Evolutionary conservation across 805 yeast species (phyloP).

Genomic region (Suhomyces sp.): DNA sequence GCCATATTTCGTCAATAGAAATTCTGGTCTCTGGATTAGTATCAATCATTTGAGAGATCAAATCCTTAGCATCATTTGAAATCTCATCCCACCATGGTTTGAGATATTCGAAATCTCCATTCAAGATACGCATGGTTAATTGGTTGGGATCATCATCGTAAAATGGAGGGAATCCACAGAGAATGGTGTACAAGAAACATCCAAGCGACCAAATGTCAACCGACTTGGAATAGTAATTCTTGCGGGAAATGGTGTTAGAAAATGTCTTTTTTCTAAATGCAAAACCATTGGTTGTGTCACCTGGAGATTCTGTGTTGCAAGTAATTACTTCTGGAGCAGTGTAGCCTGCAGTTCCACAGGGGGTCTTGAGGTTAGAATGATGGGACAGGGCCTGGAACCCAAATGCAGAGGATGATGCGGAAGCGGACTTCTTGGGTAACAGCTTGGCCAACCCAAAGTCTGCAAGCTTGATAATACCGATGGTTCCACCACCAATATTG

Average conservation of each 20-base stretch:
- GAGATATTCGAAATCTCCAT: conserved; percentile 71
- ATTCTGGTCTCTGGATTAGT: conserved; percentile 70
- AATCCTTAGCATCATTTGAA: conserved; percentile 63
- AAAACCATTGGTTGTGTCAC: conserved; percentile 8
- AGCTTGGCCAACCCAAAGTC: conserved; percentile 71
- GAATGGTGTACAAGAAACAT: conserved; percentile 64
- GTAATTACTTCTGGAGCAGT: conserved; percentile 71
- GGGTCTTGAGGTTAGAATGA: conserved; percentile 51
- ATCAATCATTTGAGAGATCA: conserved; percentile 64
- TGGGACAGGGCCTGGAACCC: conserved; percentile 1
- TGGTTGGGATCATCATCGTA: conserved; percentile 66
- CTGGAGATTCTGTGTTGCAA: conserved; percentile 18
- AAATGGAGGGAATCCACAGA: conserved; percentile 76
- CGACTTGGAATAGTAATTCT: conserved; percentile 59
- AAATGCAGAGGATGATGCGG: background rate
- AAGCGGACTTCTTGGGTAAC: conserved; percentile 21
- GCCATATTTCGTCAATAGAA: conserved; percentile 62
- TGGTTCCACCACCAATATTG: conserved; percentile 60
- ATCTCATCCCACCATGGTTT: conserved; percentile 92
- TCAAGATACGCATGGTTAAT: conserved; percentile 65
- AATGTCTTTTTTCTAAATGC: conserved; percentile 9
- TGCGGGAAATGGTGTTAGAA: conserved; percentile 25
- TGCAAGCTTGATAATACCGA: conserved; percentile 63
- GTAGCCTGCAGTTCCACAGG: conserved; percentile 76
- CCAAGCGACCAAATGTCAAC: conserved; percentile 78